Evolutionary conservation across 768 basidiomycete genomes (phyloP).

Genomic region (Neoboletus brunneissimus): DNA sequence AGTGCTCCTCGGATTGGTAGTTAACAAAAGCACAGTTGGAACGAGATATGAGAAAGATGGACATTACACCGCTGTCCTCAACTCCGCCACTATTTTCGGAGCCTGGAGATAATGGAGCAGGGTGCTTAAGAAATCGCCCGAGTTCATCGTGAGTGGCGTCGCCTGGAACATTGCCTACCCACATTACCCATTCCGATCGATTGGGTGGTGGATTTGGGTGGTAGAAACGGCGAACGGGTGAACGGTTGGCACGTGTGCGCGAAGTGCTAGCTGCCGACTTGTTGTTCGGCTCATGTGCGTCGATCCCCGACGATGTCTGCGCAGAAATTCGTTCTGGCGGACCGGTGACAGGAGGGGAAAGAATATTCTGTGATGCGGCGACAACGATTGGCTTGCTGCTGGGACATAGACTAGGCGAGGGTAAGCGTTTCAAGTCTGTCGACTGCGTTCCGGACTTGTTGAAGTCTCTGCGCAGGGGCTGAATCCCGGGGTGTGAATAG

Average conservation of each 20-base stretch:
- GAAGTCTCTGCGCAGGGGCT: conserved; percentile 18
- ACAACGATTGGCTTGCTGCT: background rate
- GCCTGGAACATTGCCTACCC: conserved; percentile 89
- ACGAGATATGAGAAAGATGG: conserved; percentile 91
- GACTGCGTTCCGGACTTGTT: conserved; percentile 18
- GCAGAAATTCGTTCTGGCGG: conserved; percentile 2
- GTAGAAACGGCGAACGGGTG: conserved; percentile 49
- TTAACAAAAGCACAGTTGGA: conserved; percentile 95
- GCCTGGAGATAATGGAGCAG: conserved; percentile 14
- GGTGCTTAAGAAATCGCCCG: conserved; percentile 73
- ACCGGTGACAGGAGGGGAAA: background rate
- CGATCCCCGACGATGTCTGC: background rate
- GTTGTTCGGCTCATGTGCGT: background rate
- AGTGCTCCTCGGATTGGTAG: conserved; percentile 59
- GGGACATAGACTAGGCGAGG: conserved; percentile 6
- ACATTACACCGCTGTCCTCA: conserved; percentile 57
- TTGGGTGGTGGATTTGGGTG: conserved; percentile 71
- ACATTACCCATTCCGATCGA: conserved; percentile 93
- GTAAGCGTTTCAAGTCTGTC: conserved; percentile 3
- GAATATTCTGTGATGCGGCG: background rate
- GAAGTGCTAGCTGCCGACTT: conserved; percentile 1
- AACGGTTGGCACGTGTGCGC: conserved; percentile 23
- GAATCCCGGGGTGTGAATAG: conserved; percentile 27
- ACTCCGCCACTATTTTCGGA: background rate
- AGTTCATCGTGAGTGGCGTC: conserved; percentile 84